Conservation (phyloP, 805 yeast species). For the Torulaspora maleeae region DNA sequence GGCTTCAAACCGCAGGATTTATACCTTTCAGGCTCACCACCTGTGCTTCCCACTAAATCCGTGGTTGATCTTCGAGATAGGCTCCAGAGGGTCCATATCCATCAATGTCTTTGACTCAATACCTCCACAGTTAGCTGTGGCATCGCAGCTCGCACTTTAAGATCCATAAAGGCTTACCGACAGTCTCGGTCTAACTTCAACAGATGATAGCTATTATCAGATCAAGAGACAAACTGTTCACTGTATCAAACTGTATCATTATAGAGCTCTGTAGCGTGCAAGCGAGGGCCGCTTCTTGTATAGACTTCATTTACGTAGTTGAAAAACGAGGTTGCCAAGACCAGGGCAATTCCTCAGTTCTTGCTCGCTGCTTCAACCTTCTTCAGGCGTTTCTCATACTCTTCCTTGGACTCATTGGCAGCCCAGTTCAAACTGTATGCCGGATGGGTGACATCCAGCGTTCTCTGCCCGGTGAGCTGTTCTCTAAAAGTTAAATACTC, state of each 20-base stretch:
- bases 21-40: neutral
- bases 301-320: too few relatives aligned
- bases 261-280: neutral
- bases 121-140: constrained; percentile 4
- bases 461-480: constrained; percentile 33
- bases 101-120: neutral
- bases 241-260: neutral
- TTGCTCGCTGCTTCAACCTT: neutral
- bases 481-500: constrained; percentile 36
- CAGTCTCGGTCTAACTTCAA: too few relatives aligned
- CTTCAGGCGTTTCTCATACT: constrained; percentile 24
- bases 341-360: neutral
- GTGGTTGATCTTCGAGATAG: neutral
- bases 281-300: too few relatives aligned
- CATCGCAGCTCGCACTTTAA: neutral
- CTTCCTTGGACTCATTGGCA: constrained; percentile 28
- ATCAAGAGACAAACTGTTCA: neutral
- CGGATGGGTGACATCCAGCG: constrained; percentile 18
- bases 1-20: neutral
- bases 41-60: neutral
- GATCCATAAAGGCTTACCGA: neutral
- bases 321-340: too few relatives aligned
- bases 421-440: constrained; percentile 23
- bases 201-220: too few relatives aligned
- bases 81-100: neutral